Conservation (phyloP, 352 stramenopile genomes). For the Thalassiosira livingstoniorum region DNA sequence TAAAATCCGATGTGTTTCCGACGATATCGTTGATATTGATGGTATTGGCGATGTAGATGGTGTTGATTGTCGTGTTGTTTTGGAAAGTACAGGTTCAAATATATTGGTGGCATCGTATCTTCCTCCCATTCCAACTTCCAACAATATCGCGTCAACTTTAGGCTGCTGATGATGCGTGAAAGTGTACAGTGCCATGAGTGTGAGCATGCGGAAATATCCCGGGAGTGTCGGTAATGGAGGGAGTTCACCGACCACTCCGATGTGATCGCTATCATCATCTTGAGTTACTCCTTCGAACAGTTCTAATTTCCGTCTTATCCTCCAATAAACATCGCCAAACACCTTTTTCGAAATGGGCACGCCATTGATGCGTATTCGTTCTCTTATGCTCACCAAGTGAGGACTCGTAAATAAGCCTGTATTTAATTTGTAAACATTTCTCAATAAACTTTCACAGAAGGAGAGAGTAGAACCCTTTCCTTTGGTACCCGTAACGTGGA, state of each 20-base stretch:
- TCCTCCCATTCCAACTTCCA: slow-evolving; percentile 97
- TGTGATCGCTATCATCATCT: slow-evolving; percentile 7
- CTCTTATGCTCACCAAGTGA: slow-evolving; percentile 92
- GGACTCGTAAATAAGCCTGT: slow-evolving; percentile 94
- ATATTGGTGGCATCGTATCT: slow-evolving; percentile 96
- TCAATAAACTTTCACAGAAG: slow-evolving; percentile 71
- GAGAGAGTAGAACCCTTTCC: slow-evolving; percentile 93
- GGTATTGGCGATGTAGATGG: not conserved
- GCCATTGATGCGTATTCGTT: slow-evolving; percentile 95
- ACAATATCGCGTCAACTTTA: slow-evolving; percentile 91
- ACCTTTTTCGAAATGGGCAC: slow-evolving; percentile 87
- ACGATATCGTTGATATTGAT: not conserved
- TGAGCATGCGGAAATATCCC: slow-evolving; percentile 97
- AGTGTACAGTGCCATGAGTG: slow-evolving; percentile 89
- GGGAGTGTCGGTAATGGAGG: slow-evolving; percentile 86
- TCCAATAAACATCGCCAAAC: slow-evolving; percentile 86
- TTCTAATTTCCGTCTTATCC: slow-evolving; percentile 58
- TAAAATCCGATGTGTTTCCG: slow-evolving; percentile 21
- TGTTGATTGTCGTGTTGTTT: not conserved
- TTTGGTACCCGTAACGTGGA: slow-evolving; percentile 96
- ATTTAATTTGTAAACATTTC: slow-evolving; percentile 54
- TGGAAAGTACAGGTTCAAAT: slow-evolving; percentile 68
- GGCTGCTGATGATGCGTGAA: slow-evolving; percentile 64
- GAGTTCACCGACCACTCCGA: slow-evolving; percentile 28
- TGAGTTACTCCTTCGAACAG: not conserved